Conservation (phyloP, 2,329 filamentous ascomycete genomes). For the Phyllosticta paracitricarpa region DNA sequence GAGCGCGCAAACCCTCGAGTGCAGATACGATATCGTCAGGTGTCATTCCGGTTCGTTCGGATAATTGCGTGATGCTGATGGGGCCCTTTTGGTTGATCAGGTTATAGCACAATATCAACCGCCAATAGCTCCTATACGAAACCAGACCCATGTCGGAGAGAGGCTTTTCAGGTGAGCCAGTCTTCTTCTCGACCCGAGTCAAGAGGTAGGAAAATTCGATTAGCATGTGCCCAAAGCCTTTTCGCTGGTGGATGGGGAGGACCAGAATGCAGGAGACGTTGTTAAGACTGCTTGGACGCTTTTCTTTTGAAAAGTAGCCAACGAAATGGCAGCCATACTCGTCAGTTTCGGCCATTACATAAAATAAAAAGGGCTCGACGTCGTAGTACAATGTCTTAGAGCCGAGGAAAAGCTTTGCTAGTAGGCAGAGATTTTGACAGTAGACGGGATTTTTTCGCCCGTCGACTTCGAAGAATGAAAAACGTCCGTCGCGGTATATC, state of each 20-base stretch:
- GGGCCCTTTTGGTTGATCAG: constrained; percentile 54
- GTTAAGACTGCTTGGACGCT: constrained; percentile 85
- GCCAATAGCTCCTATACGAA: constrained; percentile 97
- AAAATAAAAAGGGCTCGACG: constrained; percentile 93
- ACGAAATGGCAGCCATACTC: constrained; percentile 91
- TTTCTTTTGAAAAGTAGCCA: constrained; percentile 99
- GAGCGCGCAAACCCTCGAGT: constrained; percentile 76
- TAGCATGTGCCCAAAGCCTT: constrained; percentile 90
- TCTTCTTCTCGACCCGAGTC: constrained; percentile 85
- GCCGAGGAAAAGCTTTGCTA: constrained; percentile 95
- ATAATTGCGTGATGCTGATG: constrained; percentile 54
- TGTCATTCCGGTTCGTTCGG: constrained; percentile 87
- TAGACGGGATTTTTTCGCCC: constrained; percentile 97
- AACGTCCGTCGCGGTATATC: constrained; percentile 83
- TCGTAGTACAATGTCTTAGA: constrained; percentile 98
- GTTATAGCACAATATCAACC: constrained; percentile 76
- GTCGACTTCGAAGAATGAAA: constrained; percentile 96
- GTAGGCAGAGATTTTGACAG: constrained; percentile 90
- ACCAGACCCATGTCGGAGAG: constrained; percentile 96
- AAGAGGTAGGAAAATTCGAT: constrained; percentile 98
- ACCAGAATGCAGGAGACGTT: constrained; percentile 98
- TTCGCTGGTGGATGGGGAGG: constrained; percentile 89
- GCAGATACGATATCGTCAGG: constrained; percentile 93
- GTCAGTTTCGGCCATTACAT: constrained; percentile 91
- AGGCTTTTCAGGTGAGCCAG: constrained; percentile 92